Conservation (phyloP, 345 rosid genomes). For the Eucalyptus pumila region DNA sequence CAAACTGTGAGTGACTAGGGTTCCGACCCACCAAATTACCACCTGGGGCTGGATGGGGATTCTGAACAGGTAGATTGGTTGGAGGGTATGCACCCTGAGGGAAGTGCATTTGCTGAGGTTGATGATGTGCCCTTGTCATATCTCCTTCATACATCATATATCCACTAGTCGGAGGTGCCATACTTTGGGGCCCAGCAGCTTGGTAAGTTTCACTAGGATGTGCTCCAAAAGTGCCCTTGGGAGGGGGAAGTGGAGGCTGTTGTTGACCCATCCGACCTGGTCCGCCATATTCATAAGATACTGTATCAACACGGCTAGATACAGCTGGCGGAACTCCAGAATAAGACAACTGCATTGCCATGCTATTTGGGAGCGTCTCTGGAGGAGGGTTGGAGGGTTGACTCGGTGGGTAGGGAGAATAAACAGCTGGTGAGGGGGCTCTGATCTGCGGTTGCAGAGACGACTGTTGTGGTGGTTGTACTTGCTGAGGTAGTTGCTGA, state of each 20-base stretch:
- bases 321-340: conserved; percentile 62
- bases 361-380: conserved; percentile 49
- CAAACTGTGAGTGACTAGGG: conserved; percentile 33
- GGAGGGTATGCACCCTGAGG: conserved; percentile 61
- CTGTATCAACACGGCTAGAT: conserved; percentile 37
- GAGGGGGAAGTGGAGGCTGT: conserved; percentile 60
- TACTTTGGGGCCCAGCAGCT: conserved; percentile 33
- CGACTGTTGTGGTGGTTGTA: conserved; percentile 31
- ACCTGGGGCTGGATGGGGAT: conserved; percentile 33
- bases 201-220: conserved; percentile 58
- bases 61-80: conserved; percentile 28
- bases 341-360: conserved; percentile 66
- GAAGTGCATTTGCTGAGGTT: conserved; percentile 50
- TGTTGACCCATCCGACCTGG: conserved; percentile 44
- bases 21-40: conserved; percentile 20
- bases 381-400: conserved; percentile 57
- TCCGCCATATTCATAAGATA: conserved; percentile 62
- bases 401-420: conserved; percentile 44
- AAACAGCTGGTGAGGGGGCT: conserved; percentile 43
- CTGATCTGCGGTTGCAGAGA: conserved; percentile 56
- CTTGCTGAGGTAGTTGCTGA: conserved; percentile 42
- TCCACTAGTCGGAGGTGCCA: conserved; percentile 49
- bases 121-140: conserved; percentile 44
- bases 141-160: conserved; percentile 72
- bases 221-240: conserved; percentile 44